Conservation (phyloP, 2,329 filamentous ascomycete genomes). For the Phaeosphaeria sp. region DNA sequence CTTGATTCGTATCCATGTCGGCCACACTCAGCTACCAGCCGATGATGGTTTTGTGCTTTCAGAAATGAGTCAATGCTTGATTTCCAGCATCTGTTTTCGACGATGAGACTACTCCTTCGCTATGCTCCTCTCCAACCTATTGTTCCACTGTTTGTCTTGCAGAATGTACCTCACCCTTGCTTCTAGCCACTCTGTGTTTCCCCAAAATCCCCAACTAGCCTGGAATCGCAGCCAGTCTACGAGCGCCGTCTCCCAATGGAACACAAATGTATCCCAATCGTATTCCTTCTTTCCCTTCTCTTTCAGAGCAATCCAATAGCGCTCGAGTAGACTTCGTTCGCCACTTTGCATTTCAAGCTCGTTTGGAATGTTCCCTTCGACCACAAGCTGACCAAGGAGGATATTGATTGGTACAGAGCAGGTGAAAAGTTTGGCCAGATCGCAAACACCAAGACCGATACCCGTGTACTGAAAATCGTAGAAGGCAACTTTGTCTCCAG, state of each 20-base stretch:
- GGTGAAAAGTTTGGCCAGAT: constrained; percentile 71
- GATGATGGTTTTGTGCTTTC: too few species aligned
- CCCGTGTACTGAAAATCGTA: constrained; percentile 76
- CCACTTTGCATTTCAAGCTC: constrained; percentile 58
- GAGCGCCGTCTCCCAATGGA: constrained; percentile 71
- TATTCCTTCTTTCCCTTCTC: constrained; percentile 52
- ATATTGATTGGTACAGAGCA: constrained; percentile 67
- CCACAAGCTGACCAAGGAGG: too few species aligned
- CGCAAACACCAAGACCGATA: constrained; percentile 68
- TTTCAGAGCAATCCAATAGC: constrained; percentile 56
- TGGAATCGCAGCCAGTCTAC: constrained; percentile 68
- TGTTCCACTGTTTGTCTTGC: constrained; percentile 29
- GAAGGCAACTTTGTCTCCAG: constrained; percentile 64
- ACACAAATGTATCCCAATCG: constrained; percentile 60
- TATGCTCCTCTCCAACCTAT: constrained; percentile 6
- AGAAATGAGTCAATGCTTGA: too few species aligned
- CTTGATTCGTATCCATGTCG: too few species aligned
- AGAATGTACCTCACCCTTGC: constrained; percentile 38
- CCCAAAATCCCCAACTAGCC: constrained; percentile 49
- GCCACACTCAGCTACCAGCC: too few species aligned
- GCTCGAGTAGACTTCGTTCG: constrained; percentile 60
- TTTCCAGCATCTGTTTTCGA: background rate
- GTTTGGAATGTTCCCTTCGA: constrained; percentile 38
- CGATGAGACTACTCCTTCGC: background rate
- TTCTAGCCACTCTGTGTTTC: constrained; percentile 45